Evolutionary conservation across 2,329 filamentous ascomycete species (phyloP).

Genomic region (Ilyonectria destructans): DNA sequence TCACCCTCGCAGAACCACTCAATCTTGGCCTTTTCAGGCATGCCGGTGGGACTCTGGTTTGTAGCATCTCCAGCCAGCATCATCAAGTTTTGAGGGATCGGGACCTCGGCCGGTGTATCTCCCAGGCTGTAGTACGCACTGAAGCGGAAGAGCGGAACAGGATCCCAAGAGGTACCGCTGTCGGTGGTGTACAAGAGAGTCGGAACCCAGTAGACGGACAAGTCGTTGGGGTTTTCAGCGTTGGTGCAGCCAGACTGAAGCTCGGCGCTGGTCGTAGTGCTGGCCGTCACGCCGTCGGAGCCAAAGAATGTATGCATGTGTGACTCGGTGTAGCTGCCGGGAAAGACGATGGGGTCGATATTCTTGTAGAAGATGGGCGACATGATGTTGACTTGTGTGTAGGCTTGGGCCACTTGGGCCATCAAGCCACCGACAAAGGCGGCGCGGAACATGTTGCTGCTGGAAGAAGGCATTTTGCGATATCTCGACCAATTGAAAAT

Average conservation of each 20-base stretch:
- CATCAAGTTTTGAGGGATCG: constrained; percentile 61
- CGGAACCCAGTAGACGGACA: constrained; percentile 63
- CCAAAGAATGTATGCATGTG: constrained; percentile 58
- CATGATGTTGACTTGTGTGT: constrained; percentile 39
- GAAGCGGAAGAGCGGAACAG: constrained; percentile 57
- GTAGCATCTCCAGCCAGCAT: constrained; percentile 59
- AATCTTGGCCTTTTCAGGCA: constrained; percentile 49
- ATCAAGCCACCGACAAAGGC: constrained; percentile 32
- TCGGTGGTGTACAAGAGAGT: constrained; percentile 58
- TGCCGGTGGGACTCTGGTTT: constrained; percentile 25
- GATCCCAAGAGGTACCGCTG: constrained; percentile 51
- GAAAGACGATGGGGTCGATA: constrained; percentile 54
- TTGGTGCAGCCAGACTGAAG: constrained; percentile 62
- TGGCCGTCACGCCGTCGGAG: constrained; percentile 51
- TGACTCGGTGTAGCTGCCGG: constrained; percentile 51
- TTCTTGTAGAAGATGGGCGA: constrained; percentile 54
- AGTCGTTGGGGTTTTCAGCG: constrained; percentile 63
- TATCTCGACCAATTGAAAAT: constrained; percentile 20
- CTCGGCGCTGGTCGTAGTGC: constrained; percentile 49
- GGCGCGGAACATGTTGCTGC: constrained; percentile 31
- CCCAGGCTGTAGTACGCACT: constrained; percentile 63
- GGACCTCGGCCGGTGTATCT: constrained; percentile 57
- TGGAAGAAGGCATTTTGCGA: constrained; percentile 41
- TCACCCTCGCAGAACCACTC: constrained; percentile 54
- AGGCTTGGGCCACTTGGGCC: constrained; percentile 38